A percentile compares a stretch with the other conserved stretches of the same genome.
Conservation (phyloP, 78 protist species). For the Pirum gemmata region DNA sequence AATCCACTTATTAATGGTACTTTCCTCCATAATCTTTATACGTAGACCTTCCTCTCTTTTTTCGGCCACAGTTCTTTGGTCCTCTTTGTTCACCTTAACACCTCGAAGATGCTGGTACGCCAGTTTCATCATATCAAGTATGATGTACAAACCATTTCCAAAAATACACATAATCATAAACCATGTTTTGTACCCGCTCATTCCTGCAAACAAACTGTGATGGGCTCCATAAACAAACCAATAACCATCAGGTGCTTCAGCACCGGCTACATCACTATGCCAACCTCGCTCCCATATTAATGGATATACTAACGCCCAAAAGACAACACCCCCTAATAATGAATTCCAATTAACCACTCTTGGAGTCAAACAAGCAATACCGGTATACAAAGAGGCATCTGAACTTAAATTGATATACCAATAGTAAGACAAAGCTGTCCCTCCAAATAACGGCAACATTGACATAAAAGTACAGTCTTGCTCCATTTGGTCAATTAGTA, state of each 20-base stretch:
- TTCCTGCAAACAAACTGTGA: not conserved
- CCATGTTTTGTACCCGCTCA: not conserved
- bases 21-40: not conserved
- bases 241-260: not conserved
- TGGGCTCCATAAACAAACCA: not conserved
- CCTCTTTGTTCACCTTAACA: not conserved
- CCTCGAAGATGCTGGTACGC: not conserved
- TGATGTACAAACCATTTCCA: not conserved
- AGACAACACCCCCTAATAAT: not conserved
- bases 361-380: not conserved
- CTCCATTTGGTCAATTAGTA: not conserved
- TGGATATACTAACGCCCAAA: not conserved
- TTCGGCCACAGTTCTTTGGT: not conserved
- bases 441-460: not conserved
- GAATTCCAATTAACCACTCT: not conserved
- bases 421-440: not conserved
- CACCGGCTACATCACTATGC: not conserved
- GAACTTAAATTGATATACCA: not conserved
- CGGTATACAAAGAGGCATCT: not conserved
- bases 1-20: not conserved
- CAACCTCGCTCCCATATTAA: not conserved
- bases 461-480: not conserved
- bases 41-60: not conserved
- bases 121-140: not conserved
- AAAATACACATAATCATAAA: not conserved